Conservation (phyloP, 176 grass and related monocot genomes). For the Chloris gayana region DNA sequence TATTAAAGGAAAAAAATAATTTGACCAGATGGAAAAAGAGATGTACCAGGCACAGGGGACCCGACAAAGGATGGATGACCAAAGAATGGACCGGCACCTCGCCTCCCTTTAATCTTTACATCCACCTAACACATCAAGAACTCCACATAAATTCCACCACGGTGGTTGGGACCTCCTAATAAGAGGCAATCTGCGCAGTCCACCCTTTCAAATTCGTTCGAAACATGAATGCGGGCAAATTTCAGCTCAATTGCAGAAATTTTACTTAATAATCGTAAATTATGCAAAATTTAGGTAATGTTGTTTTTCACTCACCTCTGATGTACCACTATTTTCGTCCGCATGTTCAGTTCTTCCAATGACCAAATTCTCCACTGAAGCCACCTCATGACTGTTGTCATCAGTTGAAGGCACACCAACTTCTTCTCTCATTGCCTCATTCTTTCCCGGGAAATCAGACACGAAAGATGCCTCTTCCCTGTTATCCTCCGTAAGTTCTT, state of each 20-base stretch:
- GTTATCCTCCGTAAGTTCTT: background rate
- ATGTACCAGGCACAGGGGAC: background rate
- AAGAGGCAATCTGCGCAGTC: background rate
- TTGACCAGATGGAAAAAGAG: background rate
- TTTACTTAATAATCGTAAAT: background rate
- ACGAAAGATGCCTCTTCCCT: background rate
- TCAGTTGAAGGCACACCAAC: background rate
- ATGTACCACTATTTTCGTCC: background rate
- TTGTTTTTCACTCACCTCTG: constrained; percentile 18
- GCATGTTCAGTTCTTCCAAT: background rate
- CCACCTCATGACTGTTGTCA: background rate
- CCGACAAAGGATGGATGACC: background rate
- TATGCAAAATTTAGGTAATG: background rate
- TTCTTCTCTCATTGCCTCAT: background rate
- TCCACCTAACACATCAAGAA: constrained; percentile 43
- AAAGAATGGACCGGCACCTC: constrained; percentile 10
- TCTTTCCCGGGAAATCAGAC: background rate
- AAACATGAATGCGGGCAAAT: constrained; percentile 1
- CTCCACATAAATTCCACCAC: constrained; percentile 61
- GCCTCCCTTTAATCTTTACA: constrained; percentile 40
- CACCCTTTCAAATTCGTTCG: constrained; percentile 37
- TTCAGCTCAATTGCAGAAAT: constrained; percentile 1
- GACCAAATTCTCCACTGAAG: background rate
- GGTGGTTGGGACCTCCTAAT: constrained; percentile 34
- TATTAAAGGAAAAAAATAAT: background rate